Percentiles rank a stretch among this genome's conserved stretches.
These are phyloP conservation scores for Coemansia sp. DNA, from an alignment of 192 early-diverging fungal genomes.

Conservation along the genomic window DNA sequence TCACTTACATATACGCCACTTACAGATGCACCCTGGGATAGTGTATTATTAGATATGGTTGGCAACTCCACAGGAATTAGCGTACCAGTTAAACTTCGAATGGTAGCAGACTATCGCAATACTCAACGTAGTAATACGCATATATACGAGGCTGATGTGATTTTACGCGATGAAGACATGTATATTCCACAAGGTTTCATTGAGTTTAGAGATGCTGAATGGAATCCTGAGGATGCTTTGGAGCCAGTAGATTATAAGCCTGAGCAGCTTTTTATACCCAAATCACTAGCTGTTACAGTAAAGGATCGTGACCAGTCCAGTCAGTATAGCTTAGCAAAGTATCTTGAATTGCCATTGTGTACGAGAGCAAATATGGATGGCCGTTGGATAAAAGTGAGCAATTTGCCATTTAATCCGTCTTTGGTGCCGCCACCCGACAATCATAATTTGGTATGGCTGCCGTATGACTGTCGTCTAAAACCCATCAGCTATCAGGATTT, in stretches of 20 bases:
- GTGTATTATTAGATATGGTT: constrained; percentile 35
- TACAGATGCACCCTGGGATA: constrained; percentile 36
- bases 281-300: constrained; percentile 6
- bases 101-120: constrained; percentile 15
- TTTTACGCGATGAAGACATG: constrained; percentile 40
- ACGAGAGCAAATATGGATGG: constrained; percentile 30
- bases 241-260: constrained; percentile 33
- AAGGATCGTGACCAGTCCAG: constrained; percentile 1
- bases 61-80: constrained; percentile 13
- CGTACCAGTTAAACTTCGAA: constrained; percentile 21
- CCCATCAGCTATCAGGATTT: constrained; percentile 40
- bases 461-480: constrained; percentile 49
- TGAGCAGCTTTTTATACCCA: constrained; percentile 21
- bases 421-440: constrained; percentile 26
- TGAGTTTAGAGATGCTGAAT: constrained; percentile 51
- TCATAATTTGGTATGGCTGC: constrained; percentile 51
- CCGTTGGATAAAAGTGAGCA: constrained; percentile 40
- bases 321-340: constrained; percentile 13
- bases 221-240: constrained; percentile 54
- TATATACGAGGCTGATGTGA: constrained; percentile 55
- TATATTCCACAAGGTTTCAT: constrained; percentile 34
- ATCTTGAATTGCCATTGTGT: constrained; percentile 54
- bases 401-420: constrained; percentile 11
- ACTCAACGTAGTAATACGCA: constrained; percentile 35
- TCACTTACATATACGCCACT: constrained; percentile 20